A percentile compares a stretch with the other conserved stretches of the same genome.
These are phyloP conservation scores for Lumnitzera littorea DNA, from an alignment of 345 rosid species.

Conservation along the genomic window DNA sequence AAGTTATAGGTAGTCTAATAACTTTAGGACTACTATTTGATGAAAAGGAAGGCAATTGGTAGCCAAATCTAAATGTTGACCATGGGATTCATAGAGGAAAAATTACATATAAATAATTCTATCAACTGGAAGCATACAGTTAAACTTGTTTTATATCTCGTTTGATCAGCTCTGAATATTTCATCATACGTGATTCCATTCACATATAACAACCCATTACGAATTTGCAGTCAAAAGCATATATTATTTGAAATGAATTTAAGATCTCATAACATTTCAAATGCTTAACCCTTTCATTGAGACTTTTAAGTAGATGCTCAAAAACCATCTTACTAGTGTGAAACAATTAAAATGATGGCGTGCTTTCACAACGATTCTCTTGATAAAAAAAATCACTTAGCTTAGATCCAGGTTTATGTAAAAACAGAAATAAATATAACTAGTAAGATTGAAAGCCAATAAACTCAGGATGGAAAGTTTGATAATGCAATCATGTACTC, in stretches of 20 bases:
- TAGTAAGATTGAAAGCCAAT: no score
- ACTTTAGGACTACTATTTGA: no score
- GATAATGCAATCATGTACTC: not conserved
- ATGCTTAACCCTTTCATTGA: no score
- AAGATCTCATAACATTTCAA: no score
- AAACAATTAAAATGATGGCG: constrained; percentile 14
- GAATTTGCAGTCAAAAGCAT: constrained; percentile 20
- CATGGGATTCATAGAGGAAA: no score
- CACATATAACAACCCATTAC: constrained; percentile 26
- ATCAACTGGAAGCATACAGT: constrained; percentile 12
- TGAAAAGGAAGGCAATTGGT: no score
- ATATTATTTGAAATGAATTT: no score
- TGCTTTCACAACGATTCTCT: constrained; percentile 74
- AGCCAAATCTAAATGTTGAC: no score
- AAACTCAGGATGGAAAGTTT: no score
- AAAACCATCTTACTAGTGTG: not conserved
- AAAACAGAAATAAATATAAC: constrained; percentile 13
- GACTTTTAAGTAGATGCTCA: no score
- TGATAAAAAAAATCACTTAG: constrained; percentile 61
- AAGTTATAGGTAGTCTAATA: no score
- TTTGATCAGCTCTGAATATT: constrained; percentile 21
- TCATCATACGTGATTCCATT: constrained; percentile 33
- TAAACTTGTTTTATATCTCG: constrained; percentile 27
- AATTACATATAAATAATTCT: no score
- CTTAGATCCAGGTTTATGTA: constrained; percentile 52